Conservation (phyloP, 208 protist species). For the Trypanosomatidae sp. region DNA sequence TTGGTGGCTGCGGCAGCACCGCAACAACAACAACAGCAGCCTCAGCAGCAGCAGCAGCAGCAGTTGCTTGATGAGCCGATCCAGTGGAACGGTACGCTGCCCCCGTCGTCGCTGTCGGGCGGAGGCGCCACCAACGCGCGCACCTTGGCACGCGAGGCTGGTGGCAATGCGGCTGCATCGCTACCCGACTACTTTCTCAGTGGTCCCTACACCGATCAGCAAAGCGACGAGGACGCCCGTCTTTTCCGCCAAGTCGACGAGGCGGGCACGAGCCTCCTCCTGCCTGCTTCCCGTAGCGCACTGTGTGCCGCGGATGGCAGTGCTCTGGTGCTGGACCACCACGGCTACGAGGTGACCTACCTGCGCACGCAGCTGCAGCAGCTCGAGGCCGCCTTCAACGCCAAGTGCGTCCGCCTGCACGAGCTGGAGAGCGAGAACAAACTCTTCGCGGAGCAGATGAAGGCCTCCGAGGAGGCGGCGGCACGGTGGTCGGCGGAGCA, state of each 20-base stretch:
- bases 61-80: slow-evolving; percentile 25
- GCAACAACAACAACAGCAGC: no score
- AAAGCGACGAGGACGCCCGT: no score
- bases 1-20: no score
- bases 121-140: no score
- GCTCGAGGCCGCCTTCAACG: slow-evolving; percentile 82
- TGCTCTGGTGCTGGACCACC: slow-evolving; percentile 56
- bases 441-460: slow-evolving; percentile 44
- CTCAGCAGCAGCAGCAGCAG: no score
- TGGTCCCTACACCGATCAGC: no score
- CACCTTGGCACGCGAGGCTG: no score
- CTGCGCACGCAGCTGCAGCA: slow-evolving; percentile 79
- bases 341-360: slow-evolving; percentile 82
- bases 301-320: slow-evolving; percentile 3
- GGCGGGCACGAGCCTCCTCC: no score
- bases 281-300: neutral
- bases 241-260: no score
- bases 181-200: no score
- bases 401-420: slow-evolving; percentile 79
- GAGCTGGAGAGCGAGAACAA: slow-evolving; percentile 76
- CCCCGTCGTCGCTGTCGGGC: neutral
- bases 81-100: slow-evolving; percentile 32
- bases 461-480: slow-evolving; percentile 23
- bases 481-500: slow-evolving; percentile 33
- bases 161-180: no score